phyloP scores from a whole-genome alignment of 768 basidiomycete genomes.

The Kondoa malvinella region DNA sequence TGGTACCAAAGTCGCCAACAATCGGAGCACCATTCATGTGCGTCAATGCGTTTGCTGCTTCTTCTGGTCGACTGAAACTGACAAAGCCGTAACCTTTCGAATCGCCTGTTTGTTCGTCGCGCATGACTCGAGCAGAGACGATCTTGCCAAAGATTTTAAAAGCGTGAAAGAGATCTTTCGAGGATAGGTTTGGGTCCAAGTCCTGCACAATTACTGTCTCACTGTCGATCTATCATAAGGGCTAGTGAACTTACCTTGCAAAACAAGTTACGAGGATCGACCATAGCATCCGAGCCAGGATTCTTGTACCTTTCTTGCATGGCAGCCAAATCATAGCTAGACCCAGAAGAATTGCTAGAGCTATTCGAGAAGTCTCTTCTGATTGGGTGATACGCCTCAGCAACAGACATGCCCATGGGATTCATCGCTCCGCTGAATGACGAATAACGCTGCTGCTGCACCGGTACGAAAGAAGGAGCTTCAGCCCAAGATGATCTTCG shows the following conservation, averaged over 20 bases:
- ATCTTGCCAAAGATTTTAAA: slow-evolving; percentile 67
- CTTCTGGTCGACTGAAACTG: slow-evolving; percentile 62
- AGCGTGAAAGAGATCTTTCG: slow-evolving; percentile 62
- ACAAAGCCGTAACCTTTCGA: slow-evolving; percentile 81
- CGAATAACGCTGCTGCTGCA: neutral
- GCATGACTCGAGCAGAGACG: slow-evolving; percentile 86
- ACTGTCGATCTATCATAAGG: slow-evolving; percentile 9
- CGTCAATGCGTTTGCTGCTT: slow-evolving; percentile 58
- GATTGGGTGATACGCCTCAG: neutral
- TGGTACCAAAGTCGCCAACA: slow-evolving; percentile 32
- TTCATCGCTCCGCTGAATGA: neutral
- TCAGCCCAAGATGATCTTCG: slow-evolving; percentile 48
- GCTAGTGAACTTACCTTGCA: slow-evolving; percentile 46
- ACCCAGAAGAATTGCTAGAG: slow-evolving; percentile 4
- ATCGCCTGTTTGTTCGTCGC: slow-evolving; percentile 56
- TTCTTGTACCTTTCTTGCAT: neutral
- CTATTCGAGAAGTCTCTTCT: neutral
- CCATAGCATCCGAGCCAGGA: slow-evolving; percentile 26
- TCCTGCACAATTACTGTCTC: slow-evolving; percentile 39
- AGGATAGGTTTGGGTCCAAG: slow-evolving; percentile 66
- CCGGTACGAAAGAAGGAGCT: neutral
- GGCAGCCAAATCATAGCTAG: slow-evolving; percentile 11
- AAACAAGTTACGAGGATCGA: slow-evolving; percentile 78
- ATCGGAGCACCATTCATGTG: slow-evolving; percentile 61
- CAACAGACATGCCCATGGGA: neutral